These are phyloP conservation scores for Trichothecium roseum DNA, from an alignment of 2,329 filamentous ascomycete species.

Conservation along the genomic window DNA sequence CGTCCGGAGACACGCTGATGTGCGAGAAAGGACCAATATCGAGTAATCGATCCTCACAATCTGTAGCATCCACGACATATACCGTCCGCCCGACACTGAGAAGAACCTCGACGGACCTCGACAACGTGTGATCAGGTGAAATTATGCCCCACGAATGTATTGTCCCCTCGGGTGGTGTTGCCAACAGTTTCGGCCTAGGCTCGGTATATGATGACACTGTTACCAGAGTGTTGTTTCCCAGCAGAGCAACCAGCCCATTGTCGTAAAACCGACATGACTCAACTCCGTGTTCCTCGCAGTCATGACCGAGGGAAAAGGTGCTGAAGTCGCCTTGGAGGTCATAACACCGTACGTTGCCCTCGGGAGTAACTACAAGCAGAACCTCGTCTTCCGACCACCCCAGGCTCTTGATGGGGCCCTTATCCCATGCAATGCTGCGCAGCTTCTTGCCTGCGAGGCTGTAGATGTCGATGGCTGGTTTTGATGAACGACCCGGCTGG, in stretches of 20 bases:
- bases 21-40: slow-evolving; percentile 90
- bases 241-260: slow-evolving; percentile 82
- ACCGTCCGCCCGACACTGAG: slow-evolving; percentile 78
- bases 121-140: slow-evolving; percentile 78
- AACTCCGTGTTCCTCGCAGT: slow-evolving; percentile 80
- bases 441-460: slow-evolving; percentile 86
- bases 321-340: slow-evolving; percentile 92
- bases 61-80: slow-evolving; percentile 75
- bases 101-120: slow-evolving; percentile 85
- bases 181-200: slow-evolving; percentile 75
- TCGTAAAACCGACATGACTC: slow-evolving; percentile 86
- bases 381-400: slow-evolving; percentile 97
- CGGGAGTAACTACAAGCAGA: slow-evolving; percentile 75
- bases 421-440: slow-evolving; percentile 81
- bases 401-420: slow-evolving; percentile 74
- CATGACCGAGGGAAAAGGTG: slow-evolving; percentile 84
- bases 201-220: slow-evolving; percentile 85
- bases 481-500: slow-evolving; percentile 58
- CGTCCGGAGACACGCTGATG: slow-evolving; percentile 83
- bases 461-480: slow-evolving; percentile 87
- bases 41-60: slow-evolving; percentile 82
- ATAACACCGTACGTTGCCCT: slow-evolving; percentile 85
- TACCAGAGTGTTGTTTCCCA: slow-evolving; percentile 79
- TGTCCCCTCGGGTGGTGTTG: slow-evolving; percentile 63
- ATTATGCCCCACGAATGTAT: slow-evolving; percentile 86